Conservation (phyloP, 2,329 filamentous ascomycete species). For the Botrytis elliptica region DNA sequence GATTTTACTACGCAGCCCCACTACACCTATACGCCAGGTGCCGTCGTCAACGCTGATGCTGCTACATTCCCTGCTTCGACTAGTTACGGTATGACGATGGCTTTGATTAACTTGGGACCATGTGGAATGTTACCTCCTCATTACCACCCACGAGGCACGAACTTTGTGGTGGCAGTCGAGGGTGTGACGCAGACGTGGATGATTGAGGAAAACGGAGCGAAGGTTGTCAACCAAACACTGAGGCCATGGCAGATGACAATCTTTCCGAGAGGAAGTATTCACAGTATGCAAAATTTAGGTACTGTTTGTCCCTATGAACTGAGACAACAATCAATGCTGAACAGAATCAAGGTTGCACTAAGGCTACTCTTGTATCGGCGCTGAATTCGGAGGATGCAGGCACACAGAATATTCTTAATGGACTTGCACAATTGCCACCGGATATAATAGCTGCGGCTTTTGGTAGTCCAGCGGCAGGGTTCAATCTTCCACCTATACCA, state of each 20-base stretch:
- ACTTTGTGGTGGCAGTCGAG: slow-evolving; percentile 48
- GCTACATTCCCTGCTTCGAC: slow-evolving; percentile 51
- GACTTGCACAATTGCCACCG: slow-evolving; percentile 43
- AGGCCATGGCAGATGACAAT: slow-evolving; percentile 49
- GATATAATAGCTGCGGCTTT: slow-evolving; percentile 47
- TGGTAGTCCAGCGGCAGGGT: slow-evolving; percentile 36
- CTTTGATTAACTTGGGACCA: slow-evolving; percentile 48
- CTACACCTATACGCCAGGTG: slow-evolving; percentile 47
- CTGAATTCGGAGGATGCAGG: slow-evolving; percentile 50
- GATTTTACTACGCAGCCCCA: slow-evolving; percentile 47
- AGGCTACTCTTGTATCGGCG: slow-evolving; percentile 50
- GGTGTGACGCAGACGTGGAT: slow-evolving; percentile 53
- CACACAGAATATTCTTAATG: slow-evolving; percentile 49
- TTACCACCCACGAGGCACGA: slow-evolving; percentile 50
- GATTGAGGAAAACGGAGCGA: slow-evolving; percentile 51
- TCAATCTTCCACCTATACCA: slow-evolving; percentile 35
- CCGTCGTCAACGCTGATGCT: slow-evolving; percentile 52
- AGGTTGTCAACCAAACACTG: slow-evolving; percentile 44
- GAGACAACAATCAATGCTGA: background rate
- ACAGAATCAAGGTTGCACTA: slow-evolving; percentile 44
- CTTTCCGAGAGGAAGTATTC: slow-evolving; percentile 49
- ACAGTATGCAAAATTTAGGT: slow-evolving; percentile 52
- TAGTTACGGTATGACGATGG: slow-evolving; percentile 49
- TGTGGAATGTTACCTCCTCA: slow-evolving; percentile 53
- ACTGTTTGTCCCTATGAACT: slow-evolving; percentile 2